A percentile compares a stretch with the other conserved stretches of the same genome.
Evolutionary conservation across 805 yeast species (phyloP).

Genomic region (Ogataea parapolymorpha): DNA sequence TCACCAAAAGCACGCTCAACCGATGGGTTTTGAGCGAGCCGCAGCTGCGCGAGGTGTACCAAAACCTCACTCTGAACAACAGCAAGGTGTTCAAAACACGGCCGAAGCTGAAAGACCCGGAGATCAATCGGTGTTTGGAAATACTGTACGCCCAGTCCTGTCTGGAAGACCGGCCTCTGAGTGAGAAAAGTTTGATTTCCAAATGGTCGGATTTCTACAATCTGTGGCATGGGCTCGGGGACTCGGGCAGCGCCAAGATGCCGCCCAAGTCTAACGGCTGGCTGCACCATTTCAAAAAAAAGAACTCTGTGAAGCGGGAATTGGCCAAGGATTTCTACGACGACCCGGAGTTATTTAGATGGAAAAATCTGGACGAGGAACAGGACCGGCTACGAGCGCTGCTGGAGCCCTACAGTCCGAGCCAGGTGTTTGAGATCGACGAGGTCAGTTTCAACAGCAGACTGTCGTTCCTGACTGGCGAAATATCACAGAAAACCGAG

Average conservation of each 20-base stretch:
- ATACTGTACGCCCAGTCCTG: constrained; percentile 36
- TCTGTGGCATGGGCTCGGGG: constrained; percentile 16
- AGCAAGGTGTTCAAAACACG: constrained; percentile 30
- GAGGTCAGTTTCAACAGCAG: constrained; percentile 29
- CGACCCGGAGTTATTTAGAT: constrained; percentile 14
- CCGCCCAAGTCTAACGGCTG: constrained; percentile 38
- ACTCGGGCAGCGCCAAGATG: constrained; percentile 4
- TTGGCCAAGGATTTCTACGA: constrained; percentile 27
- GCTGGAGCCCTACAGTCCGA: constrained; percentile 17
- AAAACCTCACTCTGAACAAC: constrained; percentile 27
- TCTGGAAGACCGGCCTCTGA: constrained; percentile 27
- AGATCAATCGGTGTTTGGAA: constrained; percentile 36
- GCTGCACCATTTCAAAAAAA: constrained; percentile 38
- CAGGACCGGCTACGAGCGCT: constrained; percentile 21
- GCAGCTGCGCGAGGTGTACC: constrained; percentile 29
- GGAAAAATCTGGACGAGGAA: constrained; percentile 22
- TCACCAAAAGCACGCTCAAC: constrained; percentile 38
- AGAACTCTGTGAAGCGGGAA: constrained; percentile 28
- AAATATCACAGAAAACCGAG: constrained; percentile 9
- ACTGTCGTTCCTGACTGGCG: constrained; percentile 17
- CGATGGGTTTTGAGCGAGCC: constrained; percentile 38
- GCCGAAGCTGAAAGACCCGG: constrained; percentile 33
- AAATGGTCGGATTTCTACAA: constrained; percentile 30
- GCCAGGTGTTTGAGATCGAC: constrained; percentile 37
- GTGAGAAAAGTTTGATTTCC: constrained; percentile 31